Conservation (phyloP, 306 rosid genomes). For the Begonia loranthoides region DNA sequence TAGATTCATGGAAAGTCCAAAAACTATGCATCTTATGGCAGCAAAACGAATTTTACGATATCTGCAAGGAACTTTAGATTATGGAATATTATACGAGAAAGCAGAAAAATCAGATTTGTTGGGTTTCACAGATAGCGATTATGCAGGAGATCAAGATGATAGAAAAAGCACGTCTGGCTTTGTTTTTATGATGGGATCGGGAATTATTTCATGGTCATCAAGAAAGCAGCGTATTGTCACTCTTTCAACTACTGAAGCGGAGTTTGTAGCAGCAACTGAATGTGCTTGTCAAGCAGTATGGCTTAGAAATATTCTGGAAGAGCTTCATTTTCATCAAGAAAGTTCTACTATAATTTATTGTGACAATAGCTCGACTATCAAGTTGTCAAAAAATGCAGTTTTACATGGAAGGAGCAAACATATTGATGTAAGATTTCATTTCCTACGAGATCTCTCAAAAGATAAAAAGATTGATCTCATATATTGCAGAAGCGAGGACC, state of each 20-base stretch:
- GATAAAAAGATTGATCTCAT: background rate
- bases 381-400: constrained; percentile 1
- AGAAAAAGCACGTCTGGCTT: background rate
- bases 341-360: background rate
- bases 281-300: constrained; percentile 4
- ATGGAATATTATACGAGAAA: background rate
- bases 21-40: background rate
- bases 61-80: background rate
- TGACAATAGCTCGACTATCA: no score
- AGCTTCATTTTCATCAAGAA: constrained; percentile 1
- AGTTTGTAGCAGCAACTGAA: no score
- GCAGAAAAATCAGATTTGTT: no score
- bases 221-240: background rate
- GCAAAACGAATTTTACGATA: background rate
- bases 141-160: no score
- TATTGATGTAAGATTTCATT: no score
- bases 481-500: background rate
- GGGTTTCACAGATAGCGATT: no score
- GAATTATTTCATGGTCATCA: background rate
- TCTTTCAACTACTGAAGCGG: constrained; percentile 4
- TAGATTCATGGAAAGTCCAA: constrained; percentile 1
- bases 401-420: no score
- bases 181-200: background rate
- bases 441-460: background rate
- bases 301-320: constrained; percentile 4